These are phyloP conservation scores for Claviceps digitariae DNA, from an alignment of 2,329 filamentous ascomycete species.

Conservation along the genomic window DNA sequence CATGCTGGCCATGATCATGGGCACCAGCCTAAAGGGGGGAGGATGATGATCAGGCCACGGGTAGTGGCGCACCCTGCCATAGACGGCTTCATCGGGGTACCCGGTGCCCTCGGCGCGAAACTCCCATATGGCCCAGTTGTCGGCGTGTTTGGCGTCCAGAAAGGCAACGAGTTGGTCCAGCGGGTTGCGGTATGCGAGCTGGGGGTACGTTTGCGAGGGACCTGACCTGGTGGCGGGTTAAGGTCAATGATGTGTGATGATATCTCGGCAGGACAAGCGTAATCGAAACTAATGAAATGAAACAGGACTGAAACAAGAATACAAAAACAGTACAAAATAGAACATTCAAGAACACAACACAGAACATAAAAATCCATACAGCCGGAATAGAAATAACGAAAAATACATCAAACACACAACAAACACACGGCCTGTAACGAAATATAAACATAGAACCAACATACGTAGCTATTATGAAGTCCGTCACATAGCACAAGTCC, in stretches of 20 bases:
- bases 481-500: constrained; percentile 91
- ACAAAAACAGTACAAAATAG: no score
- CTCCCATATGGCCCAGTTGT: constrained; percentile 93
- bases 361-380: no score
- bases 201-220: constrained; percentile 76
- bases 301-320: no score
- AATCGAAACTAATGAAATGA: no score
- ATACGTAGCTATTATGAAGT: constrained; percentile 55
- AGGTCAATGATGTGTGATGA: no score
- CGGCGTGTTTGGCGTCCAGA: constrained; percentile 70
- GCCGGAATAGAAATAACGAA: no score
- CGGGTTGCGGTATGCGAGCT: constrained; percentile 87
- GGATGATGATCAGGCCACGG: constrained; percentile 97
- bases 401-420: no score
- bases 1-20: constrained; percentile 85
- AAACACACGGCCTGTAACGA: no score
- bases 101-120: constrained; percentile 94
- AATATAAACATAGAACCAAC: constrained; percentile 9
- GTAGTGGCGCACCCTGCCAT: constrained; percentile 75
- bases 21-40: constrained; percentile 79
- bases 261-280: no score
- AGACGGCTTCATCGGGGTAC: constrained; percentile 83
- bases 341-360: no score
- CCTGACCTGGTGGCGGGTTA: constrained; percentile 51
- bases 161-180: constrained; percentile 77